These are phyloP conservation scores for Linum usitatissimum DNA, from an alignment of 345 rosid genomes.

Conservation along the genomic window DNA sequence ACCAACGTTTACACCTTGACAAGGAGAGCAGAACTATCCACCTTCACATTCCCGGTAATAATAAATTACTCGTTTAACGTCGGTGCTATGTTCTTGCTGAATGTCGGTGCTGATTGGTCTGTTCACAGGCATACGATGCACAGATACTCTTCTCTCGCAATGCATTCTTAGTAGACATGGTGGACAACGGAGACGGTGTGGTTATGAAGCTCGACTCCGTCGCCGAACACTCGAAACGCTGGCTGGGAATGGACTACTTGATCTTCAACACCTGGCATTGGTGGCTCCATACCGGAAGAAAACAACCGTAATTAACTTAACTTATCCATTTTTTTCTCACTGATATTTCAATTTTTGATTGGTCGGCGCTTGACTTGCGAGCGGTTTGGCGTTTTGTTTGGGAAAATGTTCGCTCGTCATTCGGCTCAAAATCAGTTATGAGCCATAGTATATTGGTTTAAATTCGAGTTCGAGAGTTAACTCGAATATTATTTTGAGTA, in stretches of 20 bases:
- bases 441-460: too few species aligned
- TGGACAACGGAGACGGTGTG: slow-evolving; percentile 22
- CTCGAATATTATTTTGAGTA: too few species aligned
- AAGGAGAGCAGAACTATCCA: slow-evolving; percentile 43
- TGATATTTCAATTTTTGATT: too few species aligned
- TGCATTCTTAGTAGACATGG: slow-evolving; percentile 62
- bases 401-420: too few species aligned
- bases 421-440: too few species aligned
- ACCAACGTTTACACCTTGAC: slow-evolving; percentile 9
- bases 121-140: slow-evolving; percentile 32
- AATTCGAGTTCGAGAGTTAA: too few species aligned
- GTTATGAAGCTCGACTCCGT: slow-evolving; percentile 53
- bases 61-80: too few species aligned
- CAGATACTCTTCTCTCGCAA: slow-evolving; percentile 51
- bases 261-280: slow-evolving; percentile 86
- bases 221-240: slow-evolving; percentile 34
- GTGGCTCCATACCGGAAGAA: slow-evolving; percentile 77
- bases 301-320: slow-evolving; percentile 48
- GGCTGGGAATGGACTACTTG: slow-evolving; percentile 48
- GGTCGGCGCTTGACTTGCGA: too few species aligned
- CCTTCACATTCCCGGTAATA: slow-evolving; percentile 39
- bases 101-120: too few species aligned
- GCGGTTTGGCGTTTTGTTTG: too few species aligned
- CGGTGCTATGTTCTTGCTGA: neutral
- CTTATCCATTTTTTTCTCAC: neutral